A percentile compares a stretch with the other conserved stretches of the same genome.
phyloP scores from a whole-genome alignment of 2,329 filamentous ascomycete species.

The Podosphaera aphanis region DNA sequence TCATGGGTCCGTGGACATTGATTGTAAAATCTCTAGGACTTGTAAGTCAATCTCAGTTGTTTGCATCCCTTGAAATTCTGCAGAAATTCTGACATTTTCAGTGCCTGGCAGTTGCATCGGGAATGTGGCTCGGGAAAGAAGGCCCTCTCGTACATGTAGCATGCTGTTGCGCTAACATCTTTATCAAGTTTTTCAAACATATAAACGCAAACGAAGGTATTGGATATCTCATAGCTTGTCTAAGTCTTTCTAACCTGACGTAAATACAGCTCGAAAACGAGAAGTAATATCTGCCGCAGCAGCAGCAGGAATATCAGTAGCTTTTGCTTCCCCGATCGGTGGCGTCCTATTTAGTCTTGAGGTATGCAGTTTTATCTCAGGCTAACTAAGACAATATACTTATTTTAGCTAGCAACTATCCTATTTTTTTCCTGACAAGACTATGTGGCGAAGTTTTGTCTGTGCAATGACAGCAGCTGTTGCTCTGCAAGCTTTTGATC shows the following conservation, averaged over 20 bases:
- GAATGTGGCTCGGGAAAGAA: slow-evolving; percentile 93
- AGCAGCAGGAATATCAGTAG: slow-evolving; percentile 34
- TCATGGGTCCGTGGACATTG: slow-evolving; percentile 73
- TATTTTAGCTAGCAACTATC: slow-evolving; percentile 45
- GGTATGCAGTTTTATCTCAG: slow-evolving; percentile 19
- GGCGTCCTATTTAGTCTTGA: slow-evolving; percentile 92
- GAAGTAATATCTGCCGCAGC: slow-evolving; percentile 84
- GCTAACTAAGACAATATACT: background rate
- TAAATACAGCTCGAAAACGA: slow-evolving; percentile 5
- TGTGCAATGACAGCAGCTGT: slow-evolving; percentile 98
- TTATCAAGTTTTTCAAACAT: slow-evolving; percentile 67
- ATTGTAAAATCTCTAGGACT: slow-evolving; percentile 73
- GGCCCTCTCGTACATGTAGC: slow-evolving; percentile 88
- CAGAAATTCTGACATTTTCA: background rate
- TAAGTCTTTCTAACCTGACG: background rate
- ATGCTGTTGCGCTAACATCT: slow-evolving; percentile 83
- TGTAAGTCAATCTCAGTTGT: slow-evolving; percentile 23
- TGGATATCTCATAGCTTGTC: background rate
- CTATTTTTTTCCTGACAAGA: slow-evolving; percentile 96
- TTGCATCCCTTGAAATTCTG: background rate
- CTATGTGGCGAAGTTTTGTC: slow-evolving; percentile 99
- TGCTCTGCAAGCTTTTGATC: slow-evolving; percentile 75
- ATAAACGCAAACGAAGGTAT: slow-evolving; percentile 71
- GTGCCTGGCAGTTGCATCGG: slow-evolving; percentile 62
- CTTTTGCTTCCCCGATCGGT: slow-evolving; percentile 50